phyloP scores from a whole-genome alignment of 1,284 basidiomycete species.

The Ganoderma sinense region DNA sequence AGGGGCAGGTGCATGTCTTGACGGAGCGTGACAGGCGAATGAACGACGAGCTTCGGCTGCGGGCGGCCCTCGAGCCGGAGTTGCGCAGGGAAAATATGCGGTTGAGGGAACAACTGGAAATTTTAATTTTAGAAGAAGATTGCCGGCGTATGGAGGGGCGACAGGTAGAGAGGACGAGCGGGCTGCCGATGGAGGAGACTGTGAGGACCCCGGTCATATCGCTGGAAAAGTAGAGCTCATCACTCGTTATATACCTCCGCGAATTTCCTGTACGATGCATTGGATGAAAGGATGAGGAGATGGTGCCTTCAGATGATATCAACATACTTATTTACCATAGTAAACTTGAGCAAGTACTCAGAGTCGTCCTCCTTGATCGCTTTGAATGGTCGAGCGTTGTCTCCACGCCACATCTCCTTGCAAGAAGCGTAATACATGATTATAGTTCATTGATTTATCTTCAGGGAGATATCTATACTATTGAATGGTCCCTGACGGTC shows the following conservation, averaged over 20 bases:
- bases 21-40: slow-evolving; percentile 62
- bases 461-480: too few relatives aligned
- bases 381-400: too few relatives aligned
- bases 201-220: not conserved
- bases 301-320: too few relatives aligned
- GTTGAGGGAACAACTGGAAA: slow-evolving; percentile 34
- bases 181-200: slow-evolving; percentile 18
- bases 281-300: too few relatives aligned
- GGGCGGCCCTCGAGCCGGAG: slow-evolving; percentile 60
- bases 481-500: too few relatives aligned
- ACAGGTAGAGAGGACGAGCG: slow-evolving; percentile 30
- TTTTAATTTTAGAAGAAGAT: slow-evolving; percentile 27
- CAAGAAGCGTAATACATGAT: too few relatives aligned
- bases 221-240: too few relatives aligned
- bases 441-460: too few relatives aligned
- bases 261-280: not conserved
- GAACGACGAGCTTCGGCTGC: slow-evolving; percentile 62
- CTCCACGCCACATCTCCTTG: too few relatives aligned
- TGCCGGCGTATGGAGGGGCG: slow-evolving; percentile 34
- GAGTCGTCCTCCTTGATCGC: too few relatives aligned
- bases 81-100: slow-evolving; percentile 37
- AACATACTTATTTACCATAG: too few relatives aligned
- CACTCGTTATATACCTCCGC: not conserved
- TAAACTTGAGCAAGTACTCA: too few relatives aligned
- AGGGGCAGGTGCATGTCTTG: slow-evolving; percentile 52